phyloP scores from a whole-genome alignment of 805 yeast genomes.

The Ascoidea asiatica region DNA sequence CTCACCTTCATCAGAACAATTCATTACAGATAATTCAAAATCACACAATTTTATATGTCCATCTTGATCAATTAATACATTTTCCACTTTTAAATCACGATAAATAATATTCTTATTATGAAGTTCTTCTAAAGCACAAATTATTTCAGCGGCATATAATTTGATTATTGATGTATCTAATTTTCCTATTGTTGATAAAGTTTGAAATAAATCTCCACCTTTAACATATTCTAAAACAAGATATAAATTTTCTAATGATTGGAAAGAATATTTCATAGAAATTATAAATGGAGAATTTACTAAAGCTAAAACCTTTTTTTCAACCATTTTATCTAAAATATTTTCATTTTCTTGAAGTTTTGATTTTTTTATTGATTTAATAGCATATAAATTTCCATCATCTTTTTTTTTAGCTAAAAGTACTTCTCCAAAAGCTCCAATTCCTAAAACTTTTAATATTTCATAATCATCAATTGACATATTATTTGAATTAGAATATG shows the following conservation, averaged over 20 bases:
- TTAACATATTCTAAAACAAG: slow-evolving; percentile 97
- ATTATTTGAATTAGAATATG: no score
- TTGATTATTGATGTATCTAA: slow-evolving; percentile 85
- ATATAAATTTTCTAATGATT: slow-evolving; percentile 80
- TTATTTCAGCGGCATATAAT: slow-evolving; percentile 92
- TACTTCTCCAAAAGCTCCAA: slow-evolving; percentile 96
- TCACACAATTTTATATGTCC: slow-evolving; percentile 98
- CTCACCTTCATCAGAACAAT: no score
- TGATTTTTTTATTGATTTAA: slow-evolving; percentile 90
- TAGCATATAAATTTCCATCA: slow-evolving; percentile 93
- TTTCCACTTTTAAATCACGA: slow-evolving; percentile 93
- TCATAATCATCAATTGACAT: slow-evolving; percentile 88
- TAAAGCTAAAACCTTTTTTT: slow-evolving; percentile 90
- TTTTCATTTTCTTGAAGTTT: slow-evolving; percentile 92
- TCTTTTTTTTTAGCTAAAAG: slow-evolving; percentile 69
- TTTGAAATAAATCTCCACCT: slow-evolving; percentile 98
- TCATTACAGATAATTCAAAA: slow-evolving; percentile 90
- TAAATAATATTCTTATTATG: slow-evolving; percentile 96
- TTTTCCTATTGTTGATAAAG: slow-evolving; percentile 82
- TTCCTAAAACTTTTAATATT: slow-evolving; percentile 81
- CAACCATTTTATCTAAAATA: slow-evolving; percentile 89
- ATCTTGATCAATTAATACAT: slow-evolving; percentile 83
- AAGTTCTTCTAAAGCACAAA: slow-evolving; percentile 90
- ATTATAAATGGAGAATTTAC: slow-evolving; percentile 96
- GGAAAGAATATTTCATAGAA: slow-evolving; percentile 90